Evolutionary conservation across 306 rosid species (phyloP), one percentile per base, ranked within the genome.

Genomic region (Oemleria cerasiformis): DNA sequence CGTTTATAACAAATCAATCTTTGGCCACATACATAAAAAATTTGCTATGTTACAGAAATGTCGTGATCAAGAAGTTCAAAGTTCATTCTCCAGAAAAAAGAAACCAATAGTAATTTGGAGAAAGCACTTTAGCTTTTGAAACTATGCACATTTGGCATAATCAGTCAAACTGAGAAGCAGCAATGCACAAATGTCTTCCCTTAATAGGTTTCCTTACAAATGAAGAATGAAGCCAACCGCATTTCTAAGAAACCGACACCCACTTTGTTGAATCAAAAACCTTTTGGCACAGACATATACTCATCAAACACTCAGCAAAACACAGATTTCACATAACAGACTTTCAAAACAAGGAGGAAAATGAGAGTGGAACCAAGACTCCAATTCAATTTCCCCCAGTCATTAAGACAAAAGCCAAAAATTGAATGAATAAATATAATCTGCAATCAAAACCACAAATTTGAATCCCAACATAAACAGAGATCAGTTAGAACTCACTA

Each of bases 401-500:
- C 19, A 47, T 9, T 60, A 25, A 39, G 14, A 9, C 30, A 47
- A 6, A 59, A 4, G 42, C 59, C 11, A 23, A 39, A 42, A 38
- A 45, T 9, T 40, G 44, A 43, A 70, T 41, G 53, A 55, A 39
- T 13, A 5, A 54, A 12, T 13, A 8, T 0, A 39, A 70, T 55
- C 41, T 20, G 40, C 64, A 40, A 51, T 38, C 36, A 40, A 19
- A 21, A 69, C 53, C 38, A 20, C 7, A 15, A 43, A 65, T 43
- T 21, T 16, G 64, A 69, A 54, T 70, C 42, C 64, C 16, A 8
- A 8, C 17, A 23, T 7, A 16, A 61, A 36, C 63, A 45, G 60
- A 55, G 21, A 20, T 25, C 78, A 78, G 19, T 49, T 15, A 73
- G 55, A 62, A 59, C 41, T 17, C 65, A 67, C 30, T 43, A 43